Conservation (phyloP, 441 rosid species). For the Adansonia madagascariensis region DNA sequence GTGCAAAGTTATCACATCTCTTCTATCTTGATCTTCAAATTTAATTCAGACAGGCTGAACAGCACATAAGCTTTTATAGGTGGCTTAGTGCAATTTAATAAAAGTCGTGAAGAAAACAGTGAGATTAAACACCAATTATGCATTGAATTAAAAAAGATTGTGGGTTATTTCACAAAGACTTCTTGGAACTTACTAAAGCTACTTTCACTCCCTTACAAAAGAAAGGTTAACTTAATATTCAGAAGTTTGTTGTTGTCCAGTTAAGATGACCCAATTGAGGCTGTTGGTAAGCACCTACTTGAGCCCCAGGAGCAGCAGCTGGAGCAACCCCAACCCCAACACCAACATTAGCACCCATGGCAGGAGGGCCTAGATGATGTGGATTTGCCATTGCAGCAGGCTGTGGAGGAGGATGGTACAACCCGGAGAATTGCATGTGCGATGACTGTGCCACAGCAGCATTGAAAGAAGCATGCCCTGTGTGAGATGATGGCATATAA, state of each 20-base stretch:
- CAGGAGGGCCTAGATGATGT: slow-evolving; percentile 79
- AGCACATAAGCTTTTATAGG: neutral
- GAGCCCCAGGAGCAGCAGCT: slow-evolving; percentile 72
- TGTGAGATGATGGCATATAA: slow-evolving; percentile 78
- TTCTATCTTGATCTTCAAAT: neutral
- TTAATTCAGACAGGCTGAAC: neutral
- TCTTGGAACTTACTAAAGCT: slow-evolving; percentile 50
- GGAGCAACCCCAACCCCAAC: slow-evolving; percentile 60
- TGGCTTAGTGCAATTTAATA: neutral
- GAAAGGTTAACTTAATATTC: slow-evolving; percentile 52
- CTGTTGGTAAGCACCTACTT: slow-evolving; percentile 86
- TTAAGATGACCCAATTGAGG: slow-evolving; percentile 86
- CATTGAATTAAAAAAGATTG: slow-evolving; percentile 47
- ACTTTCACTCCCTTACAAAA: slow-evolving; percentile 57
- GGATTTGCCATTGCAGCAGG: slow-evolving; percentile 69
- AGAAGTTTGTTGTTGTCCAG: slow-evolving; percentile 79
- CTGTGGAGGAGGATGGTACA: slow-evolving; percentile 73
- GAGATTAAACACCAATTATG: slow-evolving; percentile 41
- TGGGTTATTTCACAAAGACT: slow-evolving; percentile 53
- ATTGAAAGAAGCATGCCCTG: slow-evolving; percentile 75
- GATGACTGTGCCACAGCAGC: slow-evolving; percentile 83
- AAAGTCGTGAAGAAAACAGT: neutral
- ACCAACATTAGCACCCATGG: slow-evolving; percentile 76
- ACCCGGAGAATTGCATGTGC: slow-evolving; percentile 83
- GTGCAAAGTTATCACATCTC: neutral